Evolutionary conservation across 371 early-diverging fungal genomes (phyloP).

Genomic region (Saksenaea vasiformis): DNA sequence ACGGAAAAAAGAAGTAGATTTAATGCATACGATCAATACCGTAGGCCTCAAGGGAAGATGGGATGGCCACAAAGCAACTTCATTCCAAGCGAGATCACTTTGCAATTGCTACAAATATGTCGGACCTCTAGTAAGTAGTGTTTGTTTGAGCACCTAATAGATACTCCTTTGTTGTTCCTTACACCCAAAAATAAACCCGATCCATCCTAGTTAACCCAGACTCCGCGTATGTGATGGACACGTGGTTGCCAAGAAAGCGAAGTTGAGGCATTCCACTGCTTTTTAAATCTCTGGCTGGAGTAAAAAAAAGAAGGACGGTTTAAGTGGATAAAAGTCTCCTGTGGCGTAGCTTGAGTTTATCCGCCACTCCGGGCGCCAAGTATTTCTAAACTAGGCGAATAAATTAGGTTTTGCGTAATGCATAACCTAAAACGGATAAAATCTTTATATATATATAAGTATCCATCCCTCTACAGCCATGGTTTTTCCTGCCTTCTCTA

Average conservation of each 20-base stretch:
- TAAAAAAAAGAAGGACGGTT: not conserved
- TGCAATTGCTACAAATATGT: no score
- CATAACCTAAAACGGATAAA: conserved; percentile 1
- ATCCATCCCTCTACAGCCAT: not conserved
- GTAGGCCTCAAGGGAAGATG: not conserved
- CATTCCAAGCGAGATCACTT: no score
- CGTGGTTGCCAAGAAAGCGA: not conserved
- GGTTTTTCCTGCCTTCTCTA: not conserved
- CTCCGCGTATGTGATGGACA: not conserved
- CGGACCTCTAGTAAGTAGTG: no score
- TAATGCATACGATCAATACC: no score
- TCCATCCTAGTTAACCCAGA: not conserved
- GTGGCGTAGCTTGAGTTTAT: not conserved
- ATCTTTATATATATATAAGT: conserved; percentile 1
- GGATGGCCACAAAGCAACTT: no score
- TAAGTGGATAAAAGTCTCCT: not conserved
- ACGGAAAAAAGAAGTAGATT: no score
- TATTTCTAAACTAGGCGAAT: not conserved
- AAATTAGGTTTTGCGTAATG: not conserved
- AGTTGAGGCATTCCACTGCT: no score
- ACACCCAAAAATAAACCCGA: not conserved
- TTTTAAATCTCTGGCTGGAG: no score
- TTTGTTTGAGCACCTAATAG: no score
- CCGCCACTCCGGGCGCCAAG: not conserved
- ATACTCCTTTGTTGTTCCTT: not conserved